Conservation (phyloP, 345 rosid species). For the Cardamine occulta region DNA sequence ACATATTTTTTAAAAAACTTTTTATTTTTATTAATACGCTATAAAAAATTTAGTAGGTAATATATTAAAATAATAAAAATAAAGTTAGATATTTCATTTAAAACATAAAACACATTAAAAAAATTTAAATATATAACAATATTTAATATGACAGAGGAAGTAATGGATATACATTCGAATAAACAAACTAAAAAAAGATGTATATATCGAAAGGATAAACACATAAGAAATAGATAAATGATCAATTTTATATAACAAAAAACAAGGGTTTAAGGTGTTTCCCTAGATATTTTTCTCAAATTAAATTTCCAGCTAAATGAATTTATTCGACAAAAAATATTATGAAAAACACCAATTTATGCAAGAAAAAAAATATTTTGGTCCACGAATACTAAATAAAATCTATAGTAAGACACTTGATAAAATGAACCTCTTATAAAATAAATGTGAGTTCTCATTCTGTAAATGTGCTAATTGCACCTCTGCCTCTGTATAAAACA, state of each 20-base stretch:
- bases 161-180: slow-evolving; percentile 11
- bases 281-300: not conserved
- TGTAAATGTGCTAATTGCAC: too few species aligned
- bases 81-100: too few species aligned
- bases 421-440: too few species aligned
- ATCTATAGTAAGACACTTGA: not conserved
- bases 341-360: not conserved
- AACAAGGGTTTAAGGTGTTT: slow-evolving; percentile 4
- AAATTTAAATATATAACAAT: too few species aligned
- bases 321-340: not conserved
- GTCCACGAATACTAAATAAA: not conserved
- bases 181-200: not conserved
- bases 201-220: slow-evolving; percentile 17
- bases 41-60: too few species aligned
- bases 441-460: too few species aligned
- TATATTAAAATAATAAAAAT: too few species aligned
- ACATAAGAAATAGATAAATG: not conserved
- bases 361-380: not conserved
- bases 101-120: too few species aligned
- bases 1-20: too few species aligned
- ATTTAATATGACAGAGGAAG: too few species aligned
- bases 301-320: not conserved
- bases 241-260: slow-evolving; percentile 14
- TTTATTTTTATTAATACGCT: too few species aligned
- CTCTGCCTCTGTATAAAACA: too few species aligned